Percentiles rank a stretch among this genome's conserved stretches.
Evolutionary conservation across 2,329 filamentous ascomycete species (phyloP).

Genomic region (Fusarium floridanum): DNA sequence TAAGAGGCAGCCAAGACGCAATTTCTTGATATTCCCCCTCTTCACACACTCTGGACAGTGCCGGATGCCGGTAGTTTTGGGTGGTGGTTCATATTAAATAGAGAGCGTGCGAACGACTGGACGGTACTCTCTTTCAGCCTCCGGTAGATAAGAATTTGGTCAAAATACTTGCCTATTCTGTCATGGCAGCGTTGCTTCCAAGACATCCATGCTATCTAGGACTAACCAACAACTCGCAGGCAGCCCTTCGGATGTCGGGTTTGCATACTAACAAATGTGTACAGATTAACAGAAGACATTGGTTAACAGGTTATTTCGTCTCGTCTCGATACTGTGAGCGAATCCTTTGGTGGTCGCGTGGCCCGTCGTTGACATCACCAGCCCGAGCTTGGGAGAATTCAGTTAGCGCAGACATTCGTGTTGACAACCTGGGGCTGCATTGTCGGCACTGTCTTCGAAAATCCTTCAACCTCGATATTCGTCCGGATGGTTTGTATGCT

Average conservation of each 20-base stretch:
- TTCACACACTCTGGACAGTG: slow-evolving; percentile 24
- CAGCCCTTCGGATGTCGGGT: not conserved
- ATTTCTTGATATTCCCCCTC: slow-evolving; percentile 6
- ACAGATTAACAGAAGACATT: not conserved
- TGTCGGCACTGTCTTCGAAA: not conserved
- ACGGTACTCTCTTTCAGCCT: not conserved
- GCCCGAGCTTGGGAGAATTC: not conserved
- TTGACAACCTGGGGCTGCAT: not conserved
- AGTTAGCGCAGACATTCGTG: not conserved
- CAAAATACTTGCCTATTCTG: slow-evolving; percentile 8
- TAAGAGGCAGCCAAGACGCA: slow-evolving; percentile 50
- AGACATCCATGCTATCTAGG: not conserved
- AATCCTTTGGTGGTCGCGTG: not conserved
- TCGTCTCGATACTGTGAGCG: not conserved
- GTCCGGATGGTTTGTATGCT: not conserved
- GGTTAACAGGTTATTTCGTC: not conserved
- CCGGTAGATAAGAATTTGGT: not conserved
- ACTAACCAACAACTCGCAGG: not conserved
- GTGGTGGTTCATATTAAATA: not conserved
- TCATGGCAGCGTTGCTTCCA: not conserved
- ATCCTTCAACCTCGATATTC: not conserved
- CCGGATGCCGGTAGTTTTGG: slow-evolving; percentile 25
- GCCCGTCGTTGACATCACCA: not conserved
- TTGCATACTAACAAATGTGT: not conserved
- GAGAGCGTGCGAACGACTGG: not conserved